Percentiles rank a stretch among this genome's conserved stretches.
These are phyloP conservation scores for Tephrocybe sp. DNA, from an alignment of 768 basidiomycete species.

Conservation along the genomic window DNA sequence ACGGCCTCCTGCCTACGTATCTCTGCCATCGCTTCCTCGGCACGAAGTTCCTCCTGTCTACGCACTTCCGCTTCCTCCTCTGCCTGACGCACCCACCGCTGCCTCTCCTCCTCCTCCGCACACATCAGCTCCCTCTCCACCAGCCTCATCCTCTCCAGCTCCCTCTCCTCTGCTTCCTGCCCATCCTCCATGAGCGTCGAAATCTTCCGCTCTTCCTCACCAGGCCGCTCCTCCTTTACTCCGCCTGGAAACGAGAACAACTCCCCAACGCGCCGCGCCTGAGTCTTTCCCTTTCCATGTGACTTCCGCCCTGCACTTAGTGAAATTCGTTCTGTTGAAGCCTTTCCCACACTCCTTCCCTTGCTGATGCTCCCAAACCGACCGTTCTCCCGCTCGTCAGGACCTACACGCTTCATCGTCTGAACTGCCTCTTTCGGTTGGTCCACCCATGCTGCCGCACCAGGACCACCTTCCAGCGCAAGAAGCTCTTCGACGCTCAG, in stretches of 20 bases:
- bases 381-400: neutral
- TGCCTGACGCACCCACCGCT: conserved; percentile 3
- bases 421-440: neutral
- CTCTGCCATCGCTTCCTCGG: neutral
- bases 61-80: neutral
- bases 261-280: conserved; percentile 5
- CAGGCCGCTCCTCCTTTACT: neutral
- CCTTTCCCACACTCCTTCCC: neutral
- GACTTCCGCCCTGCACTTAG: conserved; percentile 5
- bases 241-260: conserved; percentile 2
- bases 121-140: conserved; percentile 12
- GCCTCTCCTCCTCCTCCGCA: conserved; percentile 11
- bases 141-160: conserved; percentile 19
- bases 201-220: conserved; percentile 17
- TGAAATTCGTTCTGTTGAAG: neutral
- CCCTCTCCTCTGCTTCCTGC: conserved; percentile 22
- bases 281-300: conserved; percentile 2
- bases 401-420: conserved; percentile 15
- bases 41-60: neutral
- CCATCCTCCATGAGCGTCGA: conserved; percentile 52
- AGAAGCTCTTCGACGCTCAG: conserved; percentile 20
- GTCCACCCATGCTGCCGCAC: conserved; percentile 16
- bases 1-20: conserved; percentile 1
- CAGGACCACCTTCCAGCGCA: conserved; percentile 7
- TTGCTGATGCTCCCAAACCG: conserved; percentile 4